A percentile compares a stretch with the other conserved stretches of the same genome.
phyloP scores from a whole-genome alignment of 2,329 filamentous ascomycete species.

The Fusarium brachygibbosum region DNA sequence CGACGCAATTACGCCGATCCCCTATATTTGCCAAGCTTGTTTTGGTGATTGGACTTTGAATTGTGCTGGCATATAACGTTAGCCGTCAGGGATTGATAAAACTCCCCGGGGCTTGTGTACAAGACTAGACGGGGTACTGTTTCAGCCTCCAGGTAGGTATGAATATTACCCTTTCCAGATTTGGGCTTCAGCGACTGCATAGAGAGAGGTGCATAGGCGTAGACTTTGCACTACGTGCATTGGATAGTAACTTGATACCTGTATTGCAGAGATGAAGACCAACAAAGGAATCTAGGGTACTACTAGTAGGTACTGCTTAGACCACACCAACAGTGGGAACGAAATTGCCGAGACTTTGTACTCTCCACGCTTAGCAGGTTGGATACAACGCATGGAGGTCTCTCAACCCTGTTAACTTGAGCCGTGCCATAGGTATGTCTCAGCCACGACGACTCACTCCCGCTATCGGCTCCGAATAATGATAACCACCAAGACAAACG shows the following conservation, averaged over 20 bases:
- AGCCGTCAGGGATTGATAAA: constrained; percentile 6
- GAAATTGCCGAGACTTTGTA: constrained; percentile 20
- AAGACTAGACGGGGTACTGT: constrained; percentile 19
- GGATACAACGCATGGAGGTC: background rate
- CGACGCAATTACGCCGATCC: constrained; percentile 3
- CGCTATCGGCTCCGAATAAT: constrained; percentile 32
- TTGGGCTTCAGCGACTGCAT: background rate
- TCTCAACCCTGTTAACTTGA: background rate
- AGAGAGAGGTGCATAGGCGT: background rate
- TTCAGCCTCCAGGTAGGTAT: constrained; percentile 16
- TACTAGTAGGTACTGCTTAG: background rate
- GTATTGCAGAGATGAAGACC: background rate
- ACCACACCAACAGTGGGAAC: background rate
- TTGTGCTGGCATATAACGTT: constrained; percentile 17
- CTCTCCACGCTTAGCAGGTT: constrained; percentile 4
- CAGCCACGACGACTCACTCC: background rate
- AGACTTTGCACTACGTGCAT: background rate
- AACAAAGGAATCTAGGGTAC: background rate
- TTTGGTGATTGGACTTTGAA: background rate
- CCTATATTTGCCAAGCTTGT: background rate
- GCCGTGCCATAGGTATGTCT: background rate
- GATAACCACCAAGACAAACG: constrained; percentile 14
- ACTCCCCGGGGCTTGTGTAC: constrained; percentile 1
- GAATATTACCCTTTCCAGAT: background rate
- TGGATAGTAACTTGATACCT: background rate